Evolutionary conservation across 257 asterid genomes (phyloP).

Genomic region (Thymus mandschuricus): DNA sequence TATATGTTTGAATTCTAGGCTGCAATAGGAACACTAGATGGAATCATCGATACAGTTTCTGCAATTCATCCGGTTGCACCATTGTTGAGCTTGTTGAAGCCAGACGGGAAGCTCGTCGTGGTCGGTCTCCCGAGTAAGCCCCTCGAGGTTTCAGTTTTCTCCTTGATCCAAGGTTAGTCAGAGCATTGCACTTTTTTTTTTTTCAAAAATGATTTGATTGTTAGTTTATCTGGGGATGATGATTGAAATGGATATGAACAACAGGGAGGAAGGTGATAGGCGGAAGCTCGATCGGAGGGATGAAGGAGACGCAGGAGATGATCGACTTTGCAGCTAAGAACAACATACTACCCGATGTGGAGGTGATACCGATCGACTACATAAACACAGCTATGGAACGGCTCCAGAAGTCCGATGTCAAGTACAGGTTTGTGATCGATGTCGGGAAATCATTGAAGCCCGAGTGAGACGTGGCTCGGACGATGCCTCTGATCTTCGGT

Average conservation of each 20-base stretch:
- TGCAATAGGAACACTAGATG: conserved; percentile 52
- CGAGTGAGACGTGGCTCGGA: conserved; percentile 10
- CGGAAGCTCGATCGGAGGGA: conserved; percentile 51
- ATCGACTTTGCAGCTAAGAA: conserved; percentile 36
- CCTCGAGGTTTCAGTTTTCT: conserved; percentile 41
- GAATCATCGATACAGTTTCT: conserved; percentile 56
- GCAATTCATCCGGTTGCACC: conserved; percentile 52
- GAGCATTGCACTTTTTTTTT: too few species aligned
- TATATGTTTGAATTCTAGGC: conserved; percentile 33
- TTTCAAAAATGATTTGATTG: too few species aligned
- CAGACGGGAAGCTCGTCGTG: conserved; percentile 52
- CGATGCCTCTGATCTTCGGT: neutral
- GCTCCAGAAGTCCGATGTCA: conserved; percentile 50
- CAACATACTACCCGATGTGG: conserved; percentile 37
- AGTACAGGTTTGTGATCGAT: conserved; percentile 48
- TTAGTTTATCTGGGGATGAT: too few species aligned
- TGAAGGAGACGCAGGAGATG: conserved; percentile 59
- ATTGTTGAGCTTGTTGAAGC: conserved; percentile 47
- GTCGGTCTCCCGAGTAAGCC: conserved; percentile 54
- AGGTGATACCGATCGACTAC: conserved; percentile 50
- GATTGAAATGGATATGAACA: neutral
- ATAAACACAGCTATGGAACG: conserved; percentile 62
- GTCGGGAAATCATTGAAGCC: conserved; percentile 31
- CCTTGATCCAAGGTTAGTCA: conserved; percentile 46
- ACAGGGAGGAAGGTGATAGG: conserved; percentile 48